Base-by-base conservation (phyloP, 1,284 basidiomycete species). In the Polyporus tsugae region DNA sequence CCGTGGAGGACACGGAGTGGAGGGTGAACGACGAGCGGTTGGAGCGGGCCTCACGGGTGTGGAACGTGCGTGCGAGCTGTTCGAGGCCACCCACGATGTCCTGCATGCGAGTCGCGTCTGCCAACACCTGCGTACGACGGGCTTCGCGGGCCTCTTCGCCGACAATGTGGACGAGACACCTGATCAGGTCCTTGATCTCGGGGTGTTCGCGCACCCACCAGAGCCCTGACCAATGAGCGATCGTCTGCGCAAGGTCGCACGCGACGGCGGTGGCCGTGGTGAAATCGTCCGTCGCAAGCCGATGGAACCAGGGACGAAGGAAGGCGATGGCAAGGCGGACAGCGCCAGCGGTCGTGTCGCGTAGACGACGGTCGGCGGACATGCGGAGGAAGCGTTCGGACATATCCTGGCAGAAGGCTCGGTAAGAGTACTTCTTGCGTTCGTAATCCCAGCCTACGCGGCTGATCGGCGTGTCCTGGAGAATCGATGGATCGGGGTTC, bases 361-460 rank as follows among this genome's bases (percentile, higher is more conserved):
- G 84, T 63, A 91, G 77, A 38, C 87, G 86, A 59, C 82, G 81
- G 65, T 90, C 88, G 36, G 81, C 73, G 1, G 87, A 80, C 66
- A 87, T 81, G 61, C 81, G 83, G 53, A 88, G 78, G 80, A 92
- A 93, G 35, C 84, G 83, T 55, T 84, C 85, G 5, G 89, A 86
- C 82, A 91, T 87, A 33, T 87, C 86, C 73, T 87, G 86, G 79
- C 91, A 93, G 78, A 93, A 93, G 64, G 87, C 84, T 42, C 87
- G 87, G 80, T 87, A 93, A 73, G 82, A 88, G 15, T 84, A 83
- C 75, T 88, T 89, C 75, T 84, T 86, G 49, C 83, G 83, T 22
- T 83, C 81, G 71, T 86, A 87, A 70, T 90, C 84, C 90, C 91
- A 91, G 10, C 85, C 84, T 19, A 91, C 78, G 52, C 76, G 75